Percentiles rank a stretch among this genome's conserved stretches.
phyloP scores from a whole-genome alignment of 2,329 filamentous ascomycete species.

The Parascedosporium putredinis region DNA sequence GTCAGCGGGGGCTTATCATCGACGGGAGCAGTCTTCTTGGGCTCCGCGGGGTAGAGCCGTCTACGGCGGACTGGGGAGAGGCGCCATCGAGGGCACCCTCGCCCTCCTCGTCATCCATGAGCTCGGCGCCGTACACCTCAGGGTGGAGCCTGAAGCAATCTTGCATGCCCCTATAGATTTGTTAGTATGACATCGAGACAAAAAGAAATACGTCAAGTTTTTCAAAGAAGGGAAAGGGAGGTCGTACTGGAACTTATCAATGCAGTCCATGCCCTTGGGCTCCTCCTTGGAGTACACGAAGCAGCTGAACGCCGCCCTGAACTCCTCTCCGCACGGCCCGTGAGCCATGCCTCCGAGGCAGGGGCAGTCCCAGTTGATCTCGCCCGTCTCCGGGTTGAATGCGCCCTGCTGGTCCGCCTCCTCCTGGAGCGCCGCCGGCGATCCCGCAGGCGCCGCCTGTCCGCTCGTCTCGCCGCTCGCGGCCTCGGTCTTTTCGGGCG shows the following conservation, averaged over 20 bases:
- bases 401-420: conserved; percentile 82
- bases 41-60: not conserved
- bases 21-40: not conserved
- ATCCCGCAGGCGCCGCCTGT: conserved; percentile 18
- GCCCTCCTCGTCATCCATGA: conserved; percentile 60
- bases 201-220: no score
- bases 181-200: conserved; percentile 18
- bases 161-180: conserved; percentile 70
- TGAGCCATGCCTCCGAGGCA: conserved; percentile 95
- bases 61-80: not conserved
- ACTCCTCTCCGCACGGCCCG: conserved; percentile 90
- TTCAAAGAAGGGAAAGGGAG: conserved; percentile 16
- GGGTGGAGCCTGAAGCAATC: conserved; percentile 90
- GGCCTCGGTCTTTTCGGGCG: no score
- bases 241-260: conserved; percentile 94
- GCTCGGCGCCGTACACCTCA: conserved; percentile 82
- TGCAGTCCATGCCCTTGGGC: conserved; percentile 95
- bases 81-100: conserved; percentile 14
- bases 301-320: conserved; percentile 93
- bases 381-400: conserved; percentile 95
- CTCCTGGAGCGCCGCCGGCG: conserved; percentile 54
- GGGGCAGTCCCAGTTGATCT: conserved; percentile 99
- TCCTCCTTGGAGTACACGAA: conserved; percentile 94
- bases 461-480: not conserved
- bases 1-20: not conserved